A percentile compares a stretch with the other conserved stretches of the same genome.
Conservation (phyloP, 2,329 filamentous ascomycete genomes). For the Pseudonectria foliicola region DNA sequence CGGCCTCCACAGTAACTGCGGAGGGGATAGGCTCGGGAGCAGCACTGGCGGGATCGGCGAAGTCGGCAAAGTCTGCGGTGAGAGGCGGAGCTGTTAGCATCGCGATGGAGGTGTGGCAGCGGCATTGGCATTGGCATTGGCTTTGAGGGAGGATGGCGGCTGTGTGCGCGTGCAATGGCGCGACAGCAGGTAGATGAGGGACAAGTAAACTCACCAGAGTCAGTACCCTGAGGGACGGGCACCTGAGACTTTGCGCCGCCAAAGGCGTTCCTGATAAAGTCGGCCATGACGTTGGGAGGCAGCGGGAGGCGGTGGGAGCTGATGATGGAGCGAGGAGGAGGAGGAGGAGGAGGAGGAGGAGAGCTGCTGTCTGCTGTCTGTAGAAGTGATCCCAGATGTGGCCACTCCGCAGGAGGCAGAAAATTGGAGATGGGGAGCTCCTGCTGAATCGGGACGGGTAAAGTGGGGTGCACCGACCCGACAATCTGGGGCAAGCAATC, state of each 20-base stretch:
- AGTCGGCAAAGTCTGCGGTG: slow-evolving; percentile 81
- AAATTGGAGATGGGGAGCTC: slow-evolving; percentile 21
- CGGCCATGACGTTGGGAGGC: slow-evolving; percentile 38
- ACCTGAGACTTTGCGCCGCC: slow-evolving; percentile 55
- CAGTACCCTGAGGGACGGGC: slow-evolving; percentile 38
- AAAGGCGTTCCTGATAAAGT: slow-evolving; percentile 61
- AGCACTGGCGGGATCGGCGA: slow-evolving; percentile 69
- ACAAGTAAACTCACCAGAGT: slow-evolving; percentile 52
- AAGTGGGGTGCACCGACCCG: slow-evolving; percentile 11
- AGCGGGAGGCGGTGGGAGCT: slow-evolving; percentile 5
- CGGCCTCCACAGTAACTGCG: slow-evolving; percentile 38
- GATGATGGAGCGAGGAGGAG: slow-evolving; percentile 10
- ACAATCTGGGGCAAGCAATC: slow-evolving; percentile 16
- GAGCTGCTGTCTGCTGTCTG: too few species aligned
- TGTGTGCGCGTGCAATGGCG: slow-evolving; percentile 2
- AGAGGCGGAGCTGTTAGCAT: slow-evolving; percentile 20
- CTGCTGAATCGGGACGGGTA: slow-evolving; percentile 13
- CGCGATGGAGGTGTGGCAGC: slow-evolving; percentile 1
- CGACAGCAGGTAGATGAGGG: background rate
- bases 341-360: slow-evolving; percentile 2
- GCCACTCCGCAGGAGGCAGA: slow-evolving; percentile 18
- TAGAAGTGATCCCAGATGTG: slow-evolving; percentile 3
- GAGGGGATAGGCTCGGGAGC: slow-evolving; percentile 42
- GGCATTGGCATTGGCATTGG: background rate
- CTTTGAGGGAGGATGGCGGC: background rate